phyloP scores from a whole-genome alignment of 495 filamentous ascomycete species.

The Annulohypoxylon moriforme region DNA sequence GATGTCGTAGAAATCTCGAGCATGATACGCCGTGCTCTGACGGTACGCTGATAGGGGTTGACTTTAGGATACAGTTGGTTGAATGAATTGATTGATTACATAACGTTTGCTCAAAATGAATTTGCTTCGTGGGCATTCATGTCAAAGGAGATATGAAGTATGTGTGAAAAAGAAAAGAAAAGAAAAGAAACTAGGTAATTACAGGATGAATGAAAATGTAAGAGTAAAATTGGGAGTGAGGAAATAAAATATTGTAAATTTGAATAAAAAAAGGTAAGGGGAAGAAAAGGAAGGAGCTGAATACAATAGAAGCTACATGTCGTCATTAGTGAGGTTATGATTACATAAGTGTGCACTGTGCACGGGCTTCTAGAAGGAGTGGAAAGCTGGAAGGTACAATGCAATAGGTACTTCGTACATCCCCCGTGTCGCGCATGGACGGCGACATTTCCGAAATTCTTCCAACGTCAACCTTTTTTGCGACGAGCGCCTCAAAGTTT shows the following conservation, averaged over 20 bases:
- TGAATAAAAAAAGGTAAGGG: background rate
- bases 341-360: constrained; percentile 23
- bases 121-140: background rate
- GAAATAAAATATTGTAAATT: background rate
- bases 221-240: background rate
- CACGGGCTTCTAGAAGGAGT: constrained; percentile 9
- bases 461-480: constrained; percentile 45
- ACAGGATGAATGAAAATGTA: background rate
- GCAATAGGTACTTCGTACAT: background rate
- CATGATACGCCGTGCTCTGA: constrained; percentile 26
- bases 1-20: constrained; percentile 62
- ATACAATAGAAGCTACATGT: no score
- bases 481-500: constrained; percentile 38
- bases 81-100: background rate
- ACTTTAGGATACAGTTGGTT: background rate
- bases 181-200: no score
- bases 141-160: background rate
- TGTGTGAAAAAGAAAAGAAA: background rate
- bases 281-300: background rate
- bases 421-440: constrained; percentile 30
- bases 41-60: background rate
- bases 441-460: constrained; percentile 29
- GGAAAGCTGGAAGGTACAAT: constrained; percentile 7
- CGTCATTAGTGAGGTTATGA: constrained; percentile 16
- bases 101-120: background rate